These are phyloP conservation scores for Colletotrichum orbiculare DNA, from an alignment of 2,329 filamentous ascomycete genomes.

Conservation along the genomic window DNA sequence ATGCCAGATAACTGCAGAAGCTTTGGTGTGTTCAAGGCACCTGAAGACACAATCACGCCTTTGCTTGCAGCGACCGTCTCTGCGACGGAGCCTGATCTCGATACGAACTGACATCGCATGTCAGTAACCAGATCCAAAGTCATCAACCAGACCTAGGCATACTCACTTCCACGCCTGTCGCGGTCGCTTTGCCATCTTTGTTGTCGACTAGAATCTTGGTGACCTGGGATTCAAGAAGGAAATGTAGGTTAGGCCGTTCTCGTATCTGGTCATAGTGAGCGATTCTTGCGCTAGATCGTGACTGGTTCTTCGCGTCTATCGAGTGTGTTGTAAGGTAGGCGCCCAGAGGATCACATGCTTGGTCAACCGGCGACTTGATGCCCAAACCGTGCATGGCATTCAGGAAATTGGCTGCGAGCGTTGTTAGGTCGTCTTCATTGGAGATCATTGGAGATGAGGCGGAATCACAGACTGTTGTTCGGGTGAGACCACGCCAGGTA, in stretches of 20 bases:
- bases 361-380: constrained; percentile 4
- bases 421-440: background rate
- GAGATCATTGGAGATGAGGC: accelerated
- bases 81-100: background rate
- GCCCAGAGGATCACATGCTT: constrained; percentile 17
- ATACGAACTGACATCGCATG: background rate
- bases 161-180: constrained; percentile 39
- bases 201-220: constrained; percentile 38
- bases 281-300: constrained; percentile 24
- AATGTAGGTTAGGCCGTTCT: constrained; percentile 14
- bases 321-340: constrained; percentile 24
- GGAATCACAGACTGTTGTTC: constrained; percentile 13
- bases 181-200: constrained; percentile 31
- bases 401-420: constrained; percentile 10
- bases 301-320: constrained; percentile 17
- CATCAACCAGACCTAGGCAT: constrained; percentile 15
- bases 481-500: constrained; percentile 29
- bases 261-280: background rate
- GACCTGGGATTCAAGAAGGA: constrained; percentile 37
- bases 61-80: constrained; percentile 36
- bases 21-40: constrained; percentile 53
- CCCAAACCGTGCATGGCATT: constrained; percentile 20
- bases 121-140: constrained; percentile 6
- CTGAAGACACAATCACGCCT: constrained; percentile 55
- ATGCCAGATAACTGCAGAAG: constrained; percentile 62